Evolutionary conservation across 192 early-diverging fungal genomes (phyloP), one percentile per base, ranked within the genome.

Genomic region (Coemansia sp.): DNA sequence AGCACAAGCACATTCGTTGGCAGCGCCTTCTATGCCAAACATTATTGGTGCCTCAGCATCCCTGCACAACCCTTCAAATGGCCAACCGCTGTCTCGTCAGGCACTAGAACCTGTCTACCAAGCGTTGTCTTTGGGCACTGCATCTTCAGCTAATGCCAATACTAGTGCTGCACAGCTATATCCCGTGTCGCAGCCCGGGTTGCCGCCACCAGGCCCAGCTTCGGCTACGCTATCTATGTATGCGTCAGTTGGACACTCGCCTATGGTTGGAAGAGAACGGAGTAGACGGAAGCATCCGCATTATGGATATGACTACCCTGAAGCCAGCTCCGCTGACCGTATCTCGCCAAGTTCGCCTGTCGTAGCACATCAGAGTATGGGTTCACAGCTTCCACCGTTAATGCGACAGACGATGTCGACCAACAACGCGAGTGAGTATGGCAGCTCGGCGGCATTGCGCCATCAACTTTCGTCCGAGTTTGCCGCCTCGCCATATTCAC

Each of bases 171-270:
- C 62, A 16, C 74, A 70, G 52, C 7, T 47, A 30, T 67, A 77
- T 21, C 63, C 74, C 1, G 60, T 70, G 16, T 78, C 68, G 7
- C 74, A 70, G 53, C 60, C 74, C 10, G 68, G 74, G 11, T 48
- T 70, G 16, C 74, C 74, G 9, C 74, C 74, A 19, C 20, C 57
- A 12, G 68, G 63, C 9, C 59, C 74, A 7, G 63, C 59, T 23
- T 57, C 74, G 19, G 65, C 54, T 15, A 42, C 54, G 12, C 65
- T 68, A 7, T 47, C 65, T 6, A 48, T 56, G 19, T 70, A 78
- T 33, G 52, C 58, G 14, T 13, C 58, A 2, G 49, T 43, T 3
- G 26, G 21, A n/a, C 63, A 57, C 38, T 63, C 63, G 31, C 68
- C 68, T 4, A 41, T 66, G 15, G 39, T 57, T 44, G 47, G 63